Conservation (phyloP, 2,329 filamentous ascomycete species). For the Trichoderma sp. region DNA sequence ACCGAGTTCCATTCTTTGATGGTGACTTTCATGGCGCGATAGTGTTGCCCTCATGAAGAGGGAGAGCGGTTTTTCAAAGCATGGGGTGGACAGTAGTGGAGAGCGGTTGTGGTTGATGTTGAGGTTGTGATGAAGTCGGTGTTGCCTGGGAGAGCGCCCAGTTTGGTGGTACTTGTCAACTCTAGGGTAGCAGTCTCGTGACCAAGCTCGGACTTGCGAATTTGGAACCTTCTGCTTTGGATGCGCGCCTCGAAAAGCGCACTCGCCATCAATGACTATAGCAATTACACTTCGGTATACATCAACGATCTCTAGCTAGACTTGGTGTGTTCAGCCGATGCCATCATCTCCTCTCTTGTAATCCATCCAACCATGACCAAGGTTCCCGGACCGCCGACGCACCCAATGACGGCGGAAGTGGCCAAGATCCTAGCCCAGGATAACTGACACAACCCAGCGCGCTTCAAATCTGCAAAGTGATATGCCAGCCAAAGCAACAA, state of each 20-base stretch:
- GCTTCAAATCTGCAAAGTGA: conserved; percentile 34
- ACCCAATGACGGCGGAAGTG: background rate
- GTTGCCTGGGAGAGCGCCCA: background rate
- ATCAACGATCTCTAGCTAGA: background rate
- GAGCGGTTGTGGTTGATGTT: background rate
- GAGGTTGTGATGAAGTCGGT: background rate
- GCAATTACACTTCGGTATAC: no score
- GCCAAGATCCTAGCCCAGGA: conserved; percentile 25
- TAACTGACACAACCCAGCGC: conserved; percentile 21
- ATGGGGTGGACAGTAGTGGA: background rate
- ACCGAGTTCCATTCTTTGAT: conserved; percentile 93
- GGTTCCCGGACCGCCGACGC: conserved; percentile 17
- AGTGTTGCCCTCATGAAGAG: background rate
- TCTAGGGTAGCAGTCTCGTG: conserved; percentile 20
- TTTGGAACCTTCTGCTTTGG: background rate
- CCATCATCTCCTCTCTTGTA: conserved; percentile 18
- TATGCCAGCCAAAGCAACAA: conserved; percentile 35
- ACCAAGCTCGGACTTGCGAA: background rate
- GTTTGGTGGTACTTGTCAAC: background rate
- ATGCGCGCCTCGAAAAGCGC: background rate
- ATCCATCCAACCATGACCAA: conserved; percentile 23
- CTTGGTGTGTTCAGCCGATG: conserved; percentile 13
- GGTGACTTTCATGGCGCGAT: conserved; percentile 79
- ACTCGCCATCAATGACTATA: background rate
- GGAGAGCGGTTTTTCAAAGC: background rate